These are phyloP conservation scores for Evernia prunastri DNA, from an alignment of 495 filamentous ascomycete species.

Conservation along the genomic window DNA sequence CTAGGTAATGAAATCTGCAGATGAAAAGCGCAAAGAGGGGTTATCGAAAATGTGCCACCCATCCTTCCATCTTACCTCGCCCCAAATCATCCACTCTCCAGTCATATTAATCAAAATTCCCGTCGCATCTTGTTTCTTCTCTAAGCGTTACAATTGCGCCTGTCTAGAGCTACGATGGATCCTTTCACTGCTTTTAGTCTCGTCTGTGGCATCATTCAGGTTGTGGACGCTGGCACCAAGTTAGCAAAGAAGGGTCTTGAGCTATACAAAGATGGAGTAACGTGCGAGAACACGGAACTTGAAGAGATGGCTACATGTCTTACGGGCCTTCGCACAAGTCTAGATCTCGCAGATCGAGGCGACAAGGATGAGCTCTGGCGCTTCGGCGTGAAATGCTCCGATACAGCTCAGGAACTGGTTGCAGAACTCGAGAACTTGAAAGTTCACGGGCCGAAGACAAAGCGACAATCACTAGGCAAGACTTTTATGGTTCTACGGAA, in stretches of 20 bases:
- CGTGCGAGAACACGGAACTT: slow-evolving; percentile 1
- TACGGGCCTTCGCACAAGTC: neutral
- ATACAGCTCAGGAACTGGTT: slow-evolving; percentile 9
- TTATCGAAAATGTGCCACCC: too few relatives aligned
- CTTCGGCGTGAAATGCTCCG: slow-evolving; percentile 13
- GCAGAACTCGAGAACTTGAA: slow-evolving; percentile 8
- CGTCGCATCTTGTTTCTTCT: too few relatives aligned
- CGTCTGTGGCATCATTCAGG: slow-evolving; percentile 33
- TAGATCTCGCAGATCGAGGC: neutral
- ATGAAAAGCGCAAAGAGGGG: too few relatives aligned
- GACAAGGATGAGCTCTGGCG: neutral
- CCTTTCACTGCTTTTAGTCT: slow-evolving; percentile 37
- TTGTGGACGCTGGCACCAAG: slow-evolving; percentile 36
- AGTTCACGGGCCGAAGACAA: neutral
- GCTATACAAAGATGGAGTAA: slow-evolving; percentile 28
- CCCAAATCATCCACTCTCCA: too few relatives aligned
- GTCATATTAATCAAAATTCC: too few relatives aligned
- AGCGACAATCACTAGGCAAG: neutral
- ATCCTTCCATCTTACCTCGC: too few relatives aligned
- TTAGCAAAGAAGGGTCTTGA: slow-evolving; percentile 26
- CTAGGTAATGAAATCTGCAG: too few relatives aligned
- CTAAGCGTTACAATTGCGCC: too few relatives aligned
- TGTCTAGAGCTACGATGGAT: slow-evolving; percentile 30
- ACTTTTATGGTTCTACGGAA: neutral
- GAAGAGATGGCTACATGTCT: slow-evolving; percentile 9